A percentile compares a stretch with the other conserved stretches of the same genome.
Conservation (phyloP, 2,329 filamentous ascomycete genomes). For the Talaromyces verruculosus region DNA sequence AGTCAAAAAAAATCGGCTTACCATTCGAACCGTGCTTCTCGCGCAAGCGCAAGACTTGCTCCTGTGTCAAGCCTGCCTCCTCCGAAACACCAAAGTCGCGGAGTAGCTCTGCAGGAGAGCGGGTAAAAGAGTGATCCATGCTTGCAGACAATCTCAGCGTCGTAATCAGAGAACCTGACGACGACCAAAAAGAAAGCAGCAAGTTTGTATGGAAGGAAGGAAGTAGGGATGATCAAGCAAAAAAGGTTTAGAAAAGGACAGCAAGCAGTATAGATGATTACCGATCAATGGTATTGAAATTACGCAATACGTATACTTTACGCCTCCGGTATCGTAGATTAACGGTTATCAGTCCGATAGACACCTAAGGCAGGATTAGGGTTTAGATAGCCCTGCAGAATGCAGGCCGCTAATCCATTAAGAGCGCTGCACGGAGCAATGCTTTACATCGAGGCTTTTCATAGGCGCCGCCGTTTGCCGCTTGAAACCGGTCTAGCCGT, state of each 20-base stretch:
- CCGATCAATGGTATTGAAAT: not conserved
- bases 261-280: slow-evolving; percentile 20
- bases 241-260: slow-evolving; percentile 25
- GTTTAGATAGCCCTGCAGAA: not conserved
- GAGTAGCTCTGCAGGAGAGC: slow-evolving; percentile 52
- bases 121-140: slow-evolving; percentile 58
- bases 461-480: slow-evolving; percentile 4
- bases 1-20: slow-evolving; percentile 35
- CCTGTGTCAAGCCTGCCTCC: slow-evolving; percentile 50
- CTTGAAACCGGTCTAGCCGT: slow-evolving; percentile 2
- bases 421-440: not conserved
- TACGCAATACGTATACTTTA: not conserved
- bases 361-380: slow-evolving; percentile 8
- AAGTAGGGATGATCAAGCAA: slow-evolving; percentile 19
- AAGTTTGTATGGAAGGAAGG: slow-evolving; percentile 15
- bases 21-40: slow-evolving; percentile 57
- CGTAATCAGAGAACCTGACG: slow-evolving; percentile 16
- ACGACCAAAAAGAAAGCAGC: slow-evolving; percentile 8
- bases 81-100: slow-evolving; percentile 55
- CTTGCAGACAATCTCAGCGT: slow-evolving; percentile 13
- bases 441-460: not conserved
- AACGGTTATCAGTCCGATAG: not conserved
- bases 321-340: not conserved
- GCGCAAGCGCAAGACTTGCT: slow-evolving; percentile 49
- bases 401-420: slow-evolving; percentile 7